Evolutionary conservation across 805 yeast species (phyloP).

Genomic region (Suhomyces sp.): DNA sequence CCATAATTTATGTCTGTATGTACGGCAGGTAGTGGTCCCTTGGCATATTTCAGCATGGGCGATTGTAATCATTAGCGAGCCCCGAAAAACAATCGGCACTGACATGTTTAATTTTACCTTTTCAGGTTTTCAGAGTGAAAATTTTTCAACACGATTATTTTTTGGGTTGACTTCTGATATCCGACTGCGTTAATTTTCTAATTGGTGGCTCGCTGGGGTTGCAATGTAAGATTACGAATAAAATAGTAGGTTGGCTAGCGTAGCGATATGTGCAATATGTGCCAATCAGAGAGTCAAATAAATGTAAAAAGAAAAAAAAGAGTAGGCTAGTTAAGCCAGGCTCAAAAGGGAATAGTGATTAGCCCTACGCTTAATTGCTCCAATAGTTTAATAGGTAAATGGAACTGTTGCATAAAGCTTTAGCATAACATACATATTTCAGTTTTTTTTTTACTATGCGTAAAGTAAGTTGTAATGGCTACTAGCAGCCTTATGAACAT

Average conservation of each 20-base stretch:
- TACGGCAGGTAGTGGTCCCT: neutral
- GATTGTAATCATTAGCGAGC: neutral
- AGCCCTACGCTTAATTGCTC: neutral
- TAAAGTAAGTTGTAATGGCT: neutral
- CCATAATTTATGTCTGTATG: too few relatives aligned
- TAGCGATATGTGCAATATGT: neutral
- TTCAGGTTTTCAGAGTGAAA: neutral
- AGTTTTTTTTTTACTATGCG: neutral
- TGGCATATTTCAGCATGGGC: neutral
- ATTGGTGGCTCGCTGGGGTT: conserved; percentile 4
- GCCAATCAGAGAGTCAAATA: too few relatives aligned
- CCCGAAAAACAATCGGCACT: neutral
- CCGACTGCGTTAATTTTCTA: conserved; percentile 9
- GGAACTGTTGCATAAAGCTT: neutral
- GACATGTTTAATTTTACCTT: neutral
- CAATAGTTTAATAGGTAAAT: too few relatives aligned
- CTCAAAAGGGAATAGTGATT: neutral
- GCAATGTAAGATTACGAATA: neutral
- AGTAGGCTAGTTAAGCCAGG: neutral
- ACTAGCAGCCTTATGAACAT: neutral
- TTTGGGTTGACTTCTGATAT: neutral
- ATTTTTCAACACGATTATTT: neutral
- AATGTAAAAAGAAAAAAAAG: neutral
- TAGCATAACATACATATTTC: neutral
- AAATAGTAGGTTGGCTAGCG: neutral